Evolutionary conservation across 257 asterid genomes (phyloP), one percentile per base, ranked within the genome.

Genomic region (Solanum sejunctum): DNA sequence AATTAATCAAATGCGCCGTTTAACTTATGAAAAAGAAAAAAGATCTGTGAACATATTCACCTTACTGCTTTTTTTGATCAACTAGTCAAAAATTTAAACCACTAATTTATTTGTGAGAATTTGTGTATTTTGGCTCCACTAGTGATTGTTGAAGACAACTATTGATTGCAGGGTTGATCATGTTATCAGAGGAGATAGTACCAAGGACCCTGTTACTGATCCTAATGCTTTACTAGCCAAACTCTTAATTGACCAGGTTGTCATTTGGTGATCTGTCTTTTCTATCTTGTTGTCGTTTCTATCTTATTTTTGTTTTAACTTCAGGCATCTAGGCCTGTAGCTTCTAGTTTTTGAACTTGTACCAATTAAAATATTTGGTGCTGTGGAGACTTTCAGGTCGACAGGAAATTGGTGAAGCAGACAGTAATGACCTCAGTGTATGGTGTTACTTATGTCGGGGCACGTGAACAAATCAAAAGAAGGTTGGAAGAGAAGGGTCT

Each of bases 381-480:
- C 58, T 85, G 60, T 15, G 69, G 85, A 85, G 86, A 39, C 84
- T 89, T 87, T 89, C 92, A 96, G 99, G 97, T 96, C 72, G 99
- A 96, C 83, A 88, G 99, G 88, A 96, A 94, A 86, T 93, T 96
- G 80, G 97, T 96, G 67, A 96, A 96, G 89, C 98, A 96, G 90
- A 96, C 99, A 12, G 99, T 96, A 87, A 96, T 96, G 99, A 96
- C 99, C 83, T 95, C 99, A 57, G 99, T 96, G 21, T 96, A 96
- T 84, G 99, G 99, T 47, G 99, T 96, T 85, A 96, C 99, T n/a
- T 96, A 88, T 89, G 88, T 93, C 84, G 99, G 99, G 67, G 99
- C 99, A 61, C 95, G 98, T 81, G 99, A 96, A 86, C 99, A 96
- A 92, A 93, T 96, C 86, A 93, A 93, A 85, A 88, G 94, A 90